phyloP scores from a whole-genome alignment of 306 rosid species.

The Vigna mungo region DNA sequence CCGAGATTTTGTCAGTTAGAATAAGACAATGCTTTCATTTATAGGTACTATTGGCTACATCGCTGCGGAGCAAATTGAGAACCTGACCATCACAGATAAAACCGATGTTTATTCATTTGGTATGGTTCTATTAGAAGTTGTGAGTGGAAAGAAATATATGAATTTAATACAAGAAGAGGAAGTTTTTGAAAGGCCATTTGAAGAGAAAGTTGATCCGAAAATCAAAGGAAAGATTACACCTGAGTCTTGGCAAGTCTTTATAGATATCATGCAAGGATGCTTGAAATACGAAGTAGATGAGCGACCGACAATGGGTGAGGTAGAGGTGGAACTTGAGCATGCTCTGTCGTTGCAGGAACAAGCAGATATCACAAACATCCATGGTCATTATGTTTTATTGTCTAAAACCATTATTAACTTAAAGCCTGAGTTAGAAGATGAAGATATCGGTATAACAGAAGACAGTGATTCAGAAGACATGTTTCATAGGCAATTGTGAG shows the following conservation, averaged over 20 bases:
- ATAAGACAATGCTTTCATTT: no score
- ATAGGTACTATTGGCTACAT: no score
- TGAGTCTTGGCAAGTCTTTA: slow-evolving; percentile 31
- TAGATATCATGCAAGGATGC: slow-evolving; percentile 31
- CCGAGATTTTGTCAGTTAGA: no score
- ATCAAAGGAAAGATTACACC: slow-evolving; percentile 45
- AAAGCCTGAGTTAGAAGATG: background rate
- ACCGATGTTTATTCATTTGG: slow-evolving; percentile 19
- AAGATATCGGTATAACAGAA: no score
- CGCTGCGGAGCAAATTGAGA: fast-evolving
- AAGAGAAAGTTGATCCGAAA: background rate
- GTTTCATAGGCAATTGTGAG: no score
- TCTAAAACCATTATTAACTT: background rate
- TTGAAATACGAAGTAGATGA: background rate
- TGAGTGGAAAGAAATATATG: background rate
- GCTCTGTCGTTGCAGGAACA: slow-evolving; percentile 42
- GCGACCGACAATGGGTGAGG: slow-evolving; percentile 53
- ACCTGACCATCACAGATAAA: background rate
- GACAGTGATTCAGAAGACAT: no score
- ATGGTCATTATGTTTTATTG: background rate
- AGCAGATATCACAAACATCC: slow-evolving; percentile 16
- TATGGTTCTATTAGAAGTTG: background rate
- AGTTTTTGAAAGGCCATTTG: background rate
- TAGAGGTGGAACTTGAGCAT: slow-evolving; percentile 45
- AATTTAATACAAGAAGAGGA: fast-evolving